Percentiles rank a stretch among this genome's conserved stretches.
Evolutionary conservation across 495 filamentous ascomycete genomes (phyloP).

Genomic region (Ascodesmis nigricans): DNA sequence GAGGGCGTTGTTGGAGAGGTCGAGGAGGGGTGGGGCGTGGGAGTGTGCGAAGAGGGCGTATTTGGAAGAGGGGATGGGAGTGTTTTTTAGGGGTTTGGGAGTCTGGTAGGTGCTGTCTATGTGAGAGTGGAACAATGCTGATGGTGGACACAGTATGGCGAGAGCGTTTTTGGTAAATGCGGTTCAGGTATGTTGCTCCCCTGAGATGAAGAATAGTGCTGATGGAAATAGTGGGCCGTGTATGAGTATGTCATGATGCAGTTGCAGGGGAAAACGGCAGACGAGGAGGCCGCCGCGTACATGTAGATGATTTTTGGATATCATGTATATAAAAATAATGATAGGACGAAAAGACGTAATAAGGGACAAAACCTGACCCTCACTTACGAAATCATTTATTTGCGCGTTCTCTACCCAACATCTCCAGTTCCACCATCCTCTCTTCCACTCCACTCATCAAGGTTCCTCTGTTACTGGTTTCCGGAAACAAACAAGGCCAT

Average conservation of each 20-base stretch:
- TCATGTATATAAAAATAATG: too few relatives aligned
- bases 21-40: slow-evolving; percentile 27
- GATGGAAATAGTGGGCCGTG: slow-evolving; percentile 42
- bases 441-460: too few relatives aligned
- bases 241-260: slow-evolving; percentile 61
- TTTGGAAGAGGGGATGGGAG: slow-evolving; percentile 34
- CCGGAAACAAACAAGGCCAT: too few relatives aligned
- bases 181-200: slow-evolving; percentile 28
- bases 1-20: slow-evolving; percentile 8
- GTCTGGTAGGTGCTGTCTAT: slow-evolving; percentile 31
- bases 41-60: slow-evolving; percentile 43
- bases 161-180: slow-evolving; percentile 58
- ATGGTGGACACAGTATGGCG: slow-evolving; percentile 27
- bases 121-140: background rate
- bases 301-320: too few relatives aligned
- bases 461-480: too few relatives aligned
- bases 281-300: too few relatives aligned
- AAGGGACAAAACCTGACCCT: too few relatives aligned
- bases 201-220: background rate
- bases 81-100: slow-evolving; percentile 58
- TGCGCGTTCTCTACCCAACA: too few relatives aligned
- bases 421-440: too few relatives aligned
- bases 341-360: too few relatives aligned
- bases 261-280: too few relatives aligned
- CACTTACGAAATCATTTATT: too few relatives aligned